Evolutionary conservation across 2,329 filamentous ascomycete genomes (phyloP), one percentile per base, ranked within the genome.

Genomic region (Plectosphaerella cucumerina): DNA sequence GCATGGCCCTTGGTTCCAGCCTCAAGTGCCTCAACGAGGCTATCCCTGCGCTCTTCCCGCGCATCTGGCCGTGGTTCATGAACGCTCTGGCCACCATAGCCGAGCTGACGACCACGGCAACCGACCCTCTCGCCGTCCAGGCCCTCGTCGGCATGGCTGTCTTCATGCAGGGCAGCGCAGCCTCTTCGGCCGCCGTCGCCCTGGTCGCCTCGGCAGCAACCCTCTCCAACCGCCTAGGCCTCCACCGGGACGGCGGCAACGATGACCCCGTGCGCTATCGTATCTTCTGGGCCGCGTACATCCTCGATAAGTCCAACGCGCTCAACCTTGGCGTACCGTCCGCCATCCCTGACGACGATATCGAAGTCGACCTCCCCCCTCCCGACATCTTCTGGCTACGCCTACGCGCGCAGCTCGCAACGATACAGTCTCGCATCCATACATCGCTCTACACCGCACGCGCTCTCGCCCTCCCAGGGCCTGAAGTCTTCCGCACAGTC

Each of bases 241-340:
- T 56, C 17, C 53, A 56, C 35, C 44, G 53, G n/a, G 47, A 49
- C 31, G 47, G 49, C 11, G 43, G 20, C 17, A 43, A 49, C n/a
- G 51, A 51, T 18, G 47, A 47, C 11, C 47, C 47, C 18, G 52
- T 47, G 5, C 53, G 47, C n/a, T 50, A 47, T 31, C 49, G 53
- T 3, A 52, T 56, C 4, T 56, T 56, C 17, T 56, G 53, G 53
- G 49, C 49, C 5, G 52, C 49, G 9, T 56, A 54, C 17, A 56
- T 56, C 10, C 44, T 56, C 6, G 52, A 56, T 23, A 51, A 54
- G 20, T 52, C 53, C 15, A 52, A 35, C n/a, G 37, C 47, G 5
- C 39, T 56, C 20, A 49, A 54, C 12, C 53, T 54, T 4, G 53
- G 53, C 4, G 21, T 54, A 9, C 49, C 53, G 5, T 48, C 53